Conservation (phyloP, 257 asterid species). For the Rehmannia glutinosa region DNA sequence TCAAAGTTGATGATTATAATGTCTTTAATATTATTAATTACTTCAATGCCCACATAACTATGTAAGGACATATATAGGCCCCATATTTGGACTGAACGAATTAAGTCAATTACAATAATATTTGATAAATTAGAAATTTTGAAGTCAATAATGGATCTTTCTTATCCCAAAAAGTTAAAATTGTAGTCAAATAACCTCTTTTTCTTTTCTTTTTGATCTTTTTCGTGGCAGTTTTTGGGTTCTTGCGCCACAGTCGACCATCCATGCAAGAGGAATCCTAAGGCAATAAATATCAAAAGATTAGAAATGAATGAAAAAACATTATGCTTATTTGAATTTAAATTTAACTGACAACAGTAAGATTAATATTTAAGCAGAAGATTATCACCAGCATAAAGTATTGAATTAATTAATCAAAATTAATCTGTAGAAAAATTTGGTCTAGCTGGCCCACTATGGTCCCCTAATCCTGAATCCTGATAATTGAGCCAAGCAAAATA, state of each 20-base stretch:
- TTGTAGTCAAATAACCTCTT: constrained; percentile 28
- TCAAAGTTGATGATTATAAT: too few relatives aligned
- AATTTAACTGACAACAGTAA: neutral
- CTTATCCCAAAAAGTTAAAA: constrained; percentile 16
- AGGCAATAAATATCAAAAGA: neutral
- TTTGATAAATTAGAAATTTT: neutral
- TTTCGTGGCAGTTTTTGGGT: constrained; percentile 26
- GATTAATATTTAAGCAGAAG: neutral
- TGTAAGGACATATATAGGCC: too few relatives aligned
- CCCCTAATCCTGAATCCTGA: neutral
- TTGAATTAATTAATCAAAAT: neutral
- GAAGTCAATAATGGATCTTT: constrained; percentile 22
- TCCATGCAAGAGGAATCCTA: constrained; percentile 33
- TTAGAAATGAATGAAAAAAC: too few relatives aligned
- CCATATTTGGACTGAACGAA: too few relatives aligned
- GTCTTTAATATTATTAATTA: too few relatives aligned
- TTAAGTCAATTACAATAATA: neutral
- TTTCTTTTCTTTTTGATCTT: neutral
- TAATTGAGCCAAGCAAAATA: constrained; percentile 18
- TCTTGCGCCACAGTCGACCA: constrained; percentile 33
- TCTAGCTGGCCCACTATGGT: constrained; percentile 20
- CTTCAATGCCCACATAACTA: too few relatives aligned
- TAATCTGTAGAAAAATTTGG: neutral
- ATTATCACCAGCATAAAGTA: neutral
- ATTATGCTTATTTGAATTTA: neutral